These are phyloP conservation scores for Candida incommunis DNA, from an alignment of 805 yeast species.

Conservation along the genomic window DNA sequence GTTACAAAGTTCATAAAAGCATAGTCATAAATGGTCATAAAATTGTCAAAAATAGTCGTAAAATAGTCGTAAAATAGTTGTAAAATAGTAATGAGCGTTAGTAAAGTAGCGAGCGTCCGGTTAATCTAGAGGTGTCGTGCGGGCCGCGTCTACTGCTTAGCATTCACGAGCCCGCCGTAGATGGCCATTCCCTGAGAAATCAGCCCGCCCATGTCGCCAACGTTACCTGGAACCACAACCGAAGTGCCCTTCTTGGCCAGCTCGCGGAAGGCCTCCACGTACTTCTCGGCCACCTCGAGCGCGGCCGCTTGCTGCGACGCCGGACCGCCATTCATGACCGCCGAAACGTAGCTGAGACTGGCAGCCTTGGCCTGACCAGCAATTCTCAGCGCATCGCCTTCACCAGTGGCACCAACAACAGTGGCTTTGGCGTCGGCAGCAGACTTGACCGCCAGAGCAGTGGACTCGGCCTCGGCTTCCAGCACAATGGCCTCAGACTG, in stretches of 20 bases:
- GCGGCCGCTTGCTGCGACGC: slow-evolving; percentile 64
- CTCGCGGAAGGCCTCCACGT: slow-evolving; percentile 63
- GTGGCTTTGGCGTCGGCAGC: not conserved
- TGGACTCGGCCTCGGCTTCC: not conserved
- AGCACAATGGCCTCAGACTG: slow-evolving; percentile 55
- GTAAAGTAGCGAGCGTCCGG: too few relatives aligned
- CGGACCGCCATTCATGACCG: slow-evolving; percentile 49
- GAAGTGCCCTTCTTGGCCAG: slow-evolving; percentile 69
- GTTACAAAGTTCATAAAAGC: too few relatives aligned
- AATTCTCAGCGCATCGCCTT: slow-evolving; percentile 45
- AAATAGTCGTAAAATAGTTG: too few relatives aligned
- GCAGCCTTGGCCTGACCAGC: slow-evolving; percentile 61
- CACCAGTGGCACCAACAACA: slow-evolving; percentile 59
- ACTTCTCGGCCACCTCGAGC: slow-evolving; percentile 65
- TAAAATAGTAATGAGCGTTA: too few relatives aligned
- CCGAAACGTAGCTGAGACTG: slow-evolving; percentile 48
- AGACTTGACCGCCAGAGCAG: not conserved
- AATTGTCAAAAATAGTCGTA: too few relatives aligned
- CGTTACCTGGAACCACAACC: slow-evolving; percentile 54
- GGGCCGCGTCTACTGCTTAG: too few relatives aligned
- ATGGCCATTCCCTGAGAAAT: slow-evolving; percentile 65
- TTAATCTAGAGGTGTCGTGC: too few relatives aligned
- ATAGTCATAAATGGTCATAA: too few relatives aligned
- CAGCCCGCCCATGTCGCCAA: slow-evolving; percentile 54
- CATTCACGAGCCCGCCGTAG: slow-evolving; percentile 13